Percentiles rank a stretch among this genome's conserved stretches.
Evolutionary conservation across 306 rosid genomes (phyloP).

Genomic region (Cucumis cinereus): DNA sequence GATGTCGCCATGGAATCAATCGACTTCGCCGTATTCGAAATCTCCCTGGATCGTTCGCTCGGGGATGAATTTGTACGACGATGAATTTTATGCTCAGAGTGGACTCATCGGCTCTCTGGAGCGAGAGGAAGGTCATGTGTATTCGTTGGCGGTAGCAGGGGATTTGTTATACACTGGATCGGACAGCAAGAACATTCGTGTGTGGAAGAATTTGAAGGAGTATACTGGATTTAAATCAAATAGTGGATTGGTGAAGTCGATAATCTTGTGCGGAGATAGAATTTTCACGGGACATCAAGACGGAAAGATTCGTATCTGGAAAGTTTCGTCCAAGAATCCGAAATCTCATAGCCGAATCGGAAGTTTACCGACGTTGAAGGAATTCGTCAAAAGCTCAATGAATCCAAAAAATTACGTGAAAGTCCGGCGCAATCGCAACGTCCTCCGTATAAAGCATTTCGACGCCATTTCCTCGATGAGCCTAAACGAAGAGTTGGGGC

Average conservation of each 20-base stretch:
- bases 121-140: constrained; percentile 74
- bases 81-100: neutral
- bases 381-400: constrained; percentile 47
- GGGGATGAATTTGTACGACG: constrained; percentile 6
- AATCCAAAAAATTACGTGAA: constrained; percentile 78
- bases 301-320: constrained; percentile 90
- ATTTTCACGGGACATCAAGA: constrained; percentile 94
- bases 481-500: constrained; percentile 41
- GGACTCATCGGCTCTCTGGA: constrained; percentile 69
- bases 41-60: constrained; percentile 62
- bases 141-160: constrained; percentile 57
- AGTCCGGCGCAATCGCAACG: constrained; percentile 44
- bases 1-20: constrained; percentile 55
- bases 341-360: constrained; percentile 41
- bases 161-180: constrained; percentile 78
- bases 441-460: constrained; percentile 50
- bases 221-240: constrained; percentile 63
- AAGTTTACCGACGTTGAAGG: constrained; percentile 59
- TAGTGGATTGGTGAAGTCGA: constrained; percentile 71
- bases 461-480: constrained; percentile 77
- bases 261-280: constrained; percentile 38
- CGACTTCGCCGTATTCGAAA: constrained; percentile 45
- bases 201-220: constrained; percentile 75
- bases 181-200: constrained; percentile 80
- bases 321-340: constrained; percentile 20